Base-by-base conservation (phyloP, 495 filamentous ascomycete species). In the Mytilinidion resinicola region DNA sequence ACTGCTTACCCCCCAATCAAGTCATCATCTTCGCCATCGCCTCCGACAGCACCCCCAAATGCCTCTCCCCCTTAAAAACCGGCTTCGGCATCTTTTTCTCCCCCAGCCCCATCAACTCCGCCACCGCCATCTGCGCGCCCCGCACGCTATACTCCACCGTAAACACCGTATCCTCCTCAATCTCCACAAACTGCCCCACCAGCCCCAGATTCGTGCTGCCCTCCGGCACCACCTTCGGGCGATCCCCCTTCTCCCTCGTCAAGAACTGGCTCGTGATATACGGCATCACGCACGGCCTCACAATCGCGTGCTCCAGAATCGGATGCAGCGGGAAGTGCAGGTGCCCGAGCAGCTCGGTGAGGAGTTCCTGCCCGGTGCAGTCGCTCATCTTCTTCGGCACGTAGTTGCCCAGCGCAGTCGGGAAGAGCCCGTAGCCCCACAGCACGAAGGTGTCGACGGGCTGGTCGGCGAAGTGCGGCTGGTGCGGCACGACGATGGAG, bases 91-190 rank as follows among this genome's bases (percentile, higher is more conserved):
- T 60, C 57, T 55, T 52, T 30, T 57, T 57, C 57, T 55, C 47
- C 50, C 65, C 58, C 49, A 63, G 52, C 11, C 57, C 59, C 64
- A 67, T 67, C 7, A 60, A 34, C 15, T 48, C 57, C 53, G 67
- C 56, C 25, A 76, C 72, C 0, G 73, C 75, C 61, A 69, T 69
- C 68, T 75, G 69, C 12, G 75, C 75, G 12, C 65, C 61, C 12
- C 74, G 61, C 12, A 78, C 71, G 62, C 69, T 72, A 60, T 78
- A 76, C 53, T 76, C 74, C 49, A 74, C 67, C n/a, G 63, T 74
- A 33, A 72, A 69, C 6, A 70, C 67, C 4, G 70, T 73, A 60
- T 76, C 72, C 17, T 65, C 67, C 33, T 66, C 59, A 15, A 76
- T 71, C 59, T 78, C 74, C 8, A 69, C 71, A 61, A 71, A 78